phyloP scores from a whole-genome alignment of 129 eudicot genomes.

The Flaveria ramosissima region DNA sequence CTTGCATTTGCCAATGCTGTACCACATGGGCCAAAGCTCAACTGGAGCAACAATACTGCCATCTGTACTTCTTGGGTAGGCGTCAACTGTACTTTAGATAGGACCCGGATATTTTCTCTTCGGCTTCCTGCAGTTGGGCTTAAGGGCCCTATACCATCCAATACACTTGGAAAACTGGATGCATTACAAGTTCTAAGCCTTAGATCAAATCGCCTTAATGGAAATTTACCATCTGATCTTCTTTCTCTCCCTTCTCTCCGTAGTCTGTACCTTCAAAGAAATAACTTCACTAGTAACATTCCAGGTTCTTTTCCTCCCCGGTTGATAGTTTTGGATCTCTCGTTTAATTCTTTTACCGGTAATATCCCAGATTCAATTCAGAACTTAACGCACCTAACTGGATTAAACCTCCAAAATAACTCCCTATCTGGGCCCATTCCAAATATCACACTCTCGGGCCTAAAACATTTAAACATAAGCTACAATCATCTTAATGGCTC shows the following conservation, averaged over 20 bases:
- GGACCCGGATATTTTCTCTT: conserved; percentile 44
- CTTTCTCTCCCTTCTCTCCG: conserved; percentile 72
- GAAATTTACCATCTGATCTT: conserved; percentile 67
- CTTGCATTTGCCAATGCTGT: conserved; percentile 59
- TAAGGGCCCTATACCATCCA: conserved; percentile 58
- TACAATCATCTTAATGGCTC: conserved; percentile 70
- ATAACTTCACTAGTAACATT: conserved; percentile 59
- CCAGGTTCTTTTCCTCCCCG: conserved; percentile 58
- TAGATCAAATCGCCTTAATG: conserved; percentile 67
- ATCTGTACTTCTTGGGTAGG: conserved; percentile 75
- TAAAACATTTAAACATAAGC: conserved; percentile 64
- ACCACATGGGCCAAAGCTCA: conserved; percentile 72
- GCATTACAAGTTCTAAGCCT: conserved; percentile 62
- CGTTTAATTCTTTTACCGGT: conserved; percentile 66
- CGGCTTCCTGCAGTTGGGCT: conserved; percentile 89
- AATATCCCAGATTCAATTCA: conserved; percentile 55
- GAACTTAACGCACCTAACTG: conserved; percentile 61
- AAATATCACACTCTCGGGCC: conserved; percentile 41
- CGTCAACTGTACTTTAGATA: conserved; percentile 55
- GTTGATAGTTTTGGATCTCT: conserved; percentile 62
- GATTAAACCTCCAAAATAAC: conserved; percentile 68
- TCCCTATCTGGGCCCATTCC: conserved; percentile 72
- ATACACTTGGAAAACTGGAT: conserved; percentile 64
- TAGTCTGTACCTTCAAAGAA: conserved; percentile 65
- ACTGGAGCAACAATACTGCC: conserved; percentile 55